Base-by-base conservation (phyloP, 2,329 filamentous ascomycete species). In the Elsinoe ampelina region DNA sequence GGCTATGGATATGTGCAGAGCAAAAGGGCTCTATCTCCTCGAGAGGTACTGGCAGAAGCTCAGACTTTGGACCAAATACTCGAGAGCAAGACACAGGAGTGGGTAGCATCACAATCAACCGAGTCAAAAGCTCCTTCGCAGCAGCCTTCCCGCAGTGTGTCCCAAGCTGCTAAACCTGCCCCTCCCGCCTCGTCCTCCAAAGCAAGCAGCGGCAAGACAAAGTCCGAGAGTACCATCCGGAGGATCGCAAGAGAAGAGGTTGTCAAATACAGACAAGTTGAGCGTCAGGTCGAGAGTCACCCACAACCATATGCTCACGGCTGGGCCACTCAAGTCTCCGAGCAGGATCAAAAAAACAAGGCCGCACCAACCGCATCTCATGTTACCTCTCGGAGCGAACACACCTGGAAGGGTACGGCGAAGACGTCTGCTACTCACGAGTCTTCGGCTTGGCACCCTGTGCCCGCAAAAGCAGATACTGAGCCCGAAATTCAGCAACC, bases 241-340 rank as follows among this genome's bases (percentile, higher is more conserved):
- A 61, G 58, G 41, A 64, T 70, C 38, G 67, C 67, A 32, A 61
- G 67, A 26, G 66, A 70, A 32, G 68, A 70, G 47, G 61, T 70
- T 38, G 62, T 63, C 20, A 63, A 63, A 10, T 70, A 68, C 55
- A 63, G 67, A 15, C 62, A 65, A 54, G 64, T 63, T 5, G 68
- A 70, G 60, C 63, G 67, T n/a, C 65, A 61, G 57, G 56, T 70
- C 39, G 64, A 68, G 35, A 60, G 61, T 15, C 67, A 70, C 57
- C 59, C 60, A 2, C 58, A 62, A 22, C 55, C 64, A 6, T 70
- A 65, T 38, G 63, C 63, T 30, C 65, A 69, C 61, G 66, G 67
- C 10, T 60, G 65, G 62, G 41, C 58, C 26, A 38, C 34, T 13
- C 15, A 32, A n/a, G 11, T 38, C 32, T 30, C 17, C 26, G 13